Base-by-base conservation (phyloP, 257 asterid species). In the Cynanchum wilfordii region DNA sequence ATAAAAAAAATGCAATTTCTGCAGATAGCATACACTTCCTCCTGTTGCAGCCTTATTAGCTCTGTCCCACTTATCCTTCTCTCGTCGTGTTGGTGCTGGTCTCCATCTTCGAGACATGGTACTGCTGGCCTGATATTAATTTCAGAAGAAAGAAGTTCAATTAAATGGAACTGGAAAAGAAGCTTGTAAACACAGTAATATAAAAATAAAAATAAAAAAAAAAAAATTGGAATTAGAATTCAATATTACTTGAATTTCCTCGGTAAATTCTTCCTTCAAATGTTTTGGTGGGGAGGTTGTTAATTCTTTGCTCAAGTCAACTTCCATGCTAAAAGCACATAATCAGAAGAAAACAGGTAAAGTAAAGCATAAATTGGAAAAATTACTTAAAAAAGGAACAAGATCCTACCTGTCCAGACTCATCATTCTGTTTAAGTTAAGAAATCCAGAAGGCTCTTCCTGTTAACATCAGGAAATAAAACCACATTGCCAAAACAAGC, bases 81-180 rank as follows among this genome's bases (percentile, higher is more conserved):
- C 97, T 5, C 95, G 96, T n/a, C 96, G 87, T 71, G 98, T 91
- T 69, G 98, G 98, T 70, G 96, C 96, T 24, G 91, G 82, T 78
- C 87, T 89, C 97, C 98, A 94, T 86, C 27, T 91, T 77, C 64
- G 82, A 79, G 88, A 82, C 58, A 77, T 69, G 44, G 77, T 45
- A 19, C 60, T 67, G 19, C 79, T 81, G 73, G 59, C 73, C 97
- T 89, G 86, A 44, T 81, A 45, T 33, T 44, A 80, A 84, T 76
- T 70, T 66, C 72, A 80, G 5, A 38, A 25, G 27, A 30, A n/a
- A 13, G 3, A 10, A 50, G 66, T 38, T 27, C 5, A 45, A 27
- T 58, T 63, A 47, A 42, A 50, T 45, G 47, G 40, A 77, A 44
- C 54, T 49, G 64, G 24, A 69, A 20, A 64, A 69, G 38, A 65